Evolutionary conservation across 2,329 filamentous ascomycete genomes (phyloP).

Genomic region (Colletotrichum cuscutae): DNA sequence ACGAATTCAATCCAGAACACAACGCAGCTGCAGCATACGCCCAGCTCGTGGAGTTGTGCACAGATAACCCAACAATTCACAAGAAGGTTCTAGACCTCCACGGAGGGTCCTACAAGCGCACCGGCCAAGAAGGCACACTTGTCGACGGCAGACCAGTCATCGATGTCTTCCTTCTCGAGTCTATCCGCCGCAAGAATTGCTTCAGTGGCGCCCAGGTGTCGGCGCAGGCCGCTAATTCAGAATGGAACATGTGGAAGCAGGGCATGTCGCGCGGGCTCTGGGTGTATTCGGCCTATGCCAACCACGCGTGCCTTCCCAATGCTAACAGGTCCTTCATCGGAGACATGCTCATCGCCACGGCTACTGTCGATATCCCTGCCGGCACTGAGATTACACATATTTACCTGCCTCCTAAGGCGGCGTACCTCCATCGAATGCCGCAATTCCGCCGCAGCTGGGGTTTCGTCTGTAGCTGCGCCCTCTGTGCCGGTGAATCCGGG

Average conservation of each 20-base stretch:
- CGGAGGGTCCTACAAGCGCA: conserved; percentile 45
- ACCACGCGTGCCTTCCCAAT: conserved; percentile 50
- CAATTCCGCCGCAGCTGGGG: conserved; percentile 48
- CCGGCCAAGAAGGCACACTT: conserved; percentile 43
- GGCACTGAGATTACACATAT: conserved; percentile 52
- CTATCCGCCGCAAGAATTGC: conserved; percentile 53
- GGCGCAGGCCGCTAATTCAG: conserved; percentile 41
- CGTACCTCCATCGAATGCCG: conserved; percentile 39
- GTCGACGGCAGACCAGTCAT: conserved; percentile 48
- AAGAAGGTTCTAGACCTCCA: conserved; percentile 47
- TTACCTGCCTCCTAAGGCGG: conserved; percentile 48
- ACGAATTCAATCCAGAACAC: conserved; percentile 52
- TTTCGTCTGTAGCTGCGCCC: conserved; percentile 51
- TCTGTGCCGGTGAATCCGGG: conserved; percentile 47
- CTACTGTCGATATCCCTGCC: conserved; percentile 47
- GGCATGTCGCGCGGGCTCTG: conserved; percentile 45
- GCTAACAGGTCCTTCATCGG: conserved; percentile 47
- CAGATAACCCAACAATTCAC: conserved; percentile 50
- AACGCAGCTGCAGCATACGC: conserved; percentile 56
- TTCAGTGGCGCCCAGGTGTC: conserved; percentile 48
- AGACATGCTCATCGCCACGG: conserved; percentile 45
- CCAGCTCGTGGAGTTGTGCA: conserved; percentile 49
- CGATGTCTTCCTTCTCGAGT: conserved; percentile 52
- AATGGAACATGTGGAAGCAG: conserved; percentile 36
- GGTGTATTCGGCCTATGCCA: conserved; percentile 48